Evolutionary conservation across 148 eudicot species (phyloP).

Genomic region (Spergularia bocconei): DNA sequence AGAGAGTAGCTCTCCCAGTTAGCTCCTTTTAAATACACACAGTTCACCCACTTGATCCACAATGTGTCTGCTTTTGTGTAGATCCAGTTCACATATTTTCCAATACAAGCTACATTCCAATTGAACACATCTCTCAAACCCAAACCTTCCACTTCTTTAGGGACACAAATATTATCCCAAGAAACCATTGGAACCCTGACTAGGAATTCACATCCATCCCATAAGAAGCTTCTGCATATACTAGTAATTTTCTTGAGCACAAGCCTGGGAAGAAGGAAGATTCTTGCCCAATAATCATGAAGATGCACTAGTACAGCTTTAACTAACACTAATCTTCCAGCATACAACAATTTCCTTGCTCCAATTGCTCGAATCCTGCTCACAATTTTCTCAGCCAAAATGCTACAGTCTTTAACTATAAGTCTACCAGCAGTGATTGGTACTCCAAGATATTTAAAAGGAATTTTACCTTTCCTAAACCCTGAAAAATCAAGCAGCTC

Average conservation of each 20-base stretch:
- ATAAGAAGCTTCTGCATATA: not conserved
- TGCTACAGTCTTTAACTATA: not conserved
- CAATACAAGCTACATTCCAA: not conserved
- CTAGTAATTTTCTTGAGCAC: not conserved
- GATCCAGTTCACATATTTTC: not conserved
- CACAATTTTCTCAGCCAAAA: not conserved
- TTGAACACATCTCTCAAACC: not conserved
- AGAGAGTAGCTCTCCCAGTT: no score
- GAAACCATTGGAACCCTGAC: not conserved
- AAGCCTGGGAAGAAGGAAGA: not conserved
- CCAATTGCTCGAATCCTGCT: no score
- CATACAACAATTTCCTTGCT: no score
- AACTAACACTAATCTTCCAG: no score
- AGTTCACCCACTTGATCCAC: not conserved
- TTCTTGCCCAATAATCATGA: not conserved
- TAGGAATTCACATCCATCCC: not conserved
- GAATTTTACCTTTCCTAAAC: not conserved
- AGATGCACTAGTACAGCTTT: not conserved
- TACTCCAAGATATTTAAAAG: not conserved
- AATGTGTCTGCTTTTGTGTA: not conserved
- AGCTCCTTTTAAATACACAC: not conserved
- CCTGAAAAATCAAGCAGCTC: no score
- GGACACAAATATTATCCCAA: not conserved
- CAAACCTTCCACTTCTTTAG: not conserved
- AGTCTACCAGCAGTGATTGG: not conserved